These are phyloP conservation scores for Raffaelea deltoideospora DNA, from an alignment of 2,329 filamentous ascomycete genomes.

Conservation along the genomic window DNA sequence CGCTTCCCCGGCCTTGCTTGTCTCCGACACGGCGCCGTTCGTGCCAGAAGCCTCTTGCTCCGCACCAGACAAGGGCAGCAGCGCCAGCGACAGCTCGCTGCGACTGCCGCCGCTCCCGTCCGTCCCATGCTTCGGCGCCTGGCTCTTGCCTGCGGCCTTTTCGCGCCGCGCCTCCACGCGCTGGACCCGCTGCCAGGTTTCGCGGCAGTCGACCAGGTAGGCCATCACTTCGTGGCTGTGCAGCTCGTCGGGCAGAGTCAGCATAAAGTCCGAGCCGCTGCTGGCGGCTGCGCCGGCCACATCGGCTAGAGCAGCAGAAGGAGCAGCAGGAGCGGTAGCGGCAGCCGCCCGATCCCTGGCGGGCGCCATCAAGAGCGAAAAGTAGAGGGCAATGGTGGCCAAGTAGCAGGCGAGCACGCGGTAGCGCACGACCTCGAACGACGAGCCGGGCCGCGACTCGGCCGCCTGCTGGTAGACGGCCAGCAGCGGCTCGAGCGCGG, in stretches of 20 bases:
- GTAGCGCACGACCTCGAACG: slow-evolving; percentile 55
- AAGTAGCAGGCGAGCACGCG: slow-evolving; percentile 76
- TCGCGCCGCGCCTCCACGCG: slow-evolving; percentile 31
- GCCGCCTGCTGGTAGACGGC: slow-evolving; percentile 42
- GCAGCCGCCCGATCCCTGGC: too few relatives aligned
- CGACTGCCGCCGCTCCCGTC: background rate
- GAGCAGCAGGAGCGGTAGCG: too few relatives aligned
- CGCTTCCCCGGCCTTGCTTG: background rate
- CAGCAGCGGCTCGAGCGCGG: slow-evolving; percentile 54
- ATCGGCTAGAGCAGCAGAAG: too few relatives aligned
- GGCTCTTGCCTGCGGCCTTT: background rate
- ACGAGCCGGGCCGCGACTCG: slow-evolving; percentile 32
- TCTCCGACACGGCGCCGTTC: background rate
- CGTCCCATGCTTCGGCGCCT: background rate
- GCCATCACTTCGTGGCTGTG: slow-evolving; percentile 88
- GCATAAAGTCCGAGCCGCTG: slow-evolving; percentile 30
- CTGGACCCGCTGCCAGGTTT: slow-evolving; percentile 65
- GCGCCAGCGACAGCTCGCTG: background rate
- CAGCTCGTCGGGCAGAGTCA: slow-evolving; percentile 62
- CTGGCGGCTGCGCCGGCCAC: too few relatives aligned
- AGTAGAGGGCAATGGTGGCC: slow-evolving; percentile 80
- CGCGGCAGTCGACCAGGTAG: slow-evolving; percentile 61
- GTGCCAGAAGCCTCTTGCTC: background rate
- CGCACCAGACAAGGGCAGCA: background rate
- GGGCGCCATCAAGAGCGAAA: slow-evolving; percentile 78